These are phyloP conservation scores for Bocquillonia castaneifolia DNA, from an alignment of 441 rosid species.

Conservation along the genomic window DNA sequence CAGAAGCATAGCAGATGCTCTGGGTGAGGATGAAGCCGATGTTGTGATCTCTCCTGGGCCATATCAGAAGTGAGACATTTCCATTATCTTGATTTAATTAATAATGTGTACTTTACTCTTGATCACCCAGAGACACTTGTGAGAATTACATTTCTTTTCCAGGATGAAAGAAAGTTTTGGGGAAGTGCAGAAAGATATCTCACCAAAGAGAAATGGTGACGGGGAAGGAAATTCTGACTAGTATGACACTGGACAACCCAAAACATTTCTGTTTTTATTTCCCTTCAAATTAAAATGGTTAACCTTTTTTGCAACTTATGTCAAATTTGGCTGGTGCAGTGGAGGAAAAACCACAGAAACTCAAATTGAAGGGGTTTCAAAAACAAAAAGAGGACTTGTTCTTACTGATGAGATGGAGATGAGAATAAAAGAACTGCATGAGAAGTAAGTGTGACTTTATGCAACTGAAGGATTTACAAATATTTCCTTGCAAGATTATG, in stretches of 20 bases:
- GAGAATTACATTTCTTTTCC: constrained; percentile 16
- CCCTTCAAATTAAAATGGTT: background rate
- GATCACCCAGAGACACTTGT: background rate
- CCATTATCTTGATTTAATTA: constrained; percentile 8
- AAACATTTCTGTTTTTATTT: background rate
- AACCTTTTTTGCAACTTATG: constrained; percentile 5
- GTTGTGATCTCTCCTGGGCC: constrained; percentile 65
- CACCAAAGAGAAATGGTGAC: constrained; percentile 21
- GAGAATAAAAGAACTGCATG: constrained; percentile 64
- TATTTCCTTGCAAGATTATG: constrained; percentile 1
- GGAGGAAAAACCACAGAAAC: constrained; percentile 34
- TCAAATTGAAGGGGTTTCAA: constrained; percentile 38
- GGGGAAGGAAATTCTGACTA: constrained; percentile 24
- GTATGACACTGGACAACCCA: constrained; percentile 19
- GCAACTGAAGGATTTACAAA: background rate
- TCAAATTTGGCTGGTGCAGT: constrained; percentile 38
- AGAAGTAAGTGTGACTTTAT: constrained; percentile 47
- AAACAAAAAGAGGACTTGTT: constrained; percentile 62
- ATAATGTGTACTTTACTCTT: constrained; percentile 12
- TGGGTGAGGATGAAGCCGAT: constrained; percentile 99
- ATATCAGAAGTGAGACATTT: constrained; percentile 30
- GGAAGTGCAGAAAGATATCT: constrained; percentile 26
- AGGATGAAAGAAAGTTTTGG: constrained; percentile 24
- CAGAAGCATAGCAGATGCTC: constrained; percentile 90
- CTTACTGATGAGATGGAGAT: constrained; percentile 58